A percentile compares a stretch with the other conserved stretches of the same genome.
Evolutionary conservation across 257 asterid genomes (phyloP).

Genomic region (Haberlea rhodopensis): DNA sequence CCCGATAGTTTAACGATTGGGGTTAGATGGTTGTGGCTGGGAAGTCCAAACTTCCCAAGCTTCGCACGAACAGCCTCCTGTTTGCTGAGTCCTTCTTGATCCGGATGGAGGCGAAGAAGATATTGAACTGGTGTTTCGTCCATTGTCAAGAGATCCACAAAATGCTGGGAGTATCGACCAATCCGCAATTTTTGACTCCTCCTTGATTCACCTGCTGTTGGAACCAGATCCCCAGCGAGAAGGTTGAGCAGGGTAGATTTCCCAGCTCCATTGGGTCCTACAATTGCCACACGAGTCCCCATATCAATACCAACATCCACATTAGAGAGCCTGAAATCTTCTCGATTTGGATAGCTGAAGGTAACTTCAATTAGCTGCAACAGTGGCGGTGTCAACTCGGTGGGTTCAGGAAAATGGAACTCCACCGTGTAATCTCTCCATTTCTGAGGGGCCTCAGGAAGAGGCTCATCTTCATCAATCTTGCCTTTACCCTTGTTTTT

Average conservation of each 20-base stretch:
- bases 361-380: conserved; percentile 63
- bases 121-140: conserved; percentile 66
- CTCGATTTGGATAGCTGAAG: conserved; percentile 55
- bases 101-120: conserved; percentile 66
- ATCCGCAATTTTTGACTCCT: conserved; percentile 39
- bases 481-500: conserved; percentile 49
- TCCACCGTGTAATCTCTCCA: conserved; percentile 71
- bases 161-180: conserved; percentile 42
- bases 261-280: conserved; percentile 77
- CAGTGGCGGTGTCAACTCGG: conserved; percentile 63
- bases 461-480: conserved; percentile 56
- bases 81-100: conserved; percentile 63
- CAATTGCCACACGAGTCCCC: conserved; percentile 79
- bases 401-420: conserved; percentile 76
- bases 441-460: conserved; percentile 53
- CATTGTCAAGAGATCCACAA: conserved; percentile 62
- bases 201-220: conserved; percentile 36
- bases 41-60: conserved; percentile 73
- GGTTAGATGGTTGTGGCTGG: conserved; percentile 45
- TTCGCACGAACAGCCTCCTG: conserved; percentile 70
- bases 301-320: conserved; percentile 73
- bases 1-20: conserved; percentile 39
- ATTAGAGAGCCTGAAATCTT: conserved; percentile 54
- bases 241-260: conserved; percentile 65
- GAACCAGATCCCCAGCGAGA: conserved; percentile 48